A percentile compares a stretch with the other conserved stretches of the same genome.
phyloP scores from a whole-genome alignment of 495 filamentous ascomycete species.

The Neurospora tetraspora region DNA sequence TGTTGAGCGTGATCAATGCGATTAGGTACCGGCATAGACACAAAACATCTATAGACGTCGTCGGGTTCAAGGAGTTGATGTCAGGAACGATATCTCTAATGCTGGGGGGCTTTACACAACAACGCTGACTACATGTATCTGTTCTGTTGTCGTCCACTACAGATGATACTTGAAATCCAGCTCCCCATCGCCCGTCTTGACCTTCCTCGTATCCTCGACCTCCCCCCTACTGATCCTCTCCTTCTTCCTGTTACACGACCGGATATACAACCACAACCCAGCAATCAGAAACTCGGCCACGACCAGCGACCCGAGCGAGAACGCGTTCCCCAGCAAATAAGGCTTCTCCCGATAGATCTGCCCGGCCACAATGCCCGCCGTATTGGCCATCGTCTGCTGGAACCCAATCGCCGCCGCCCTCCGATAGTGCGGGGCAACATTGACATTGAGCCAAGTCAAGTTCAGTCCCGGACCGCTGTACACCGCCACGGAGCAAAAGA shows the following conservation, averaged over 20 bases:
- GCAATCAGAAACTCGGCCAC: conserved; percentile 30
- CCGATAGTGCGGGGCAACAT: conserved; percentile 47
- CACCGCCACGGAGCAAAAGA: conserved; percentile 40
- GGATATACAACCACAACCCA: conserved; percentile 31
- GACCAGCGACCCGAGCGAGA: conserved; percentile 35
- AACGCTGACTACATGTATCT: neutral
- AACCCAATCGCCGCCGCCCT: conserved; percentile 46
- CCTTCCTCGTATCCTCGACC: conserved; percentile 31
- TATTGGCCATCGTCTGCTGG: conserved; percentile 46
- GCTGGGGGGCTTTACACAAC: neutral
- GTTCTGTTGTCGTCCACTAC: neutral
- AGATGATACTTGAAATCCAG: conserved; percentile 38
- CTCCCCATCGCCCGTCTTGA: conserved; percentile 36
- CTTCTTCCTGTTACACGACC: conserved; percentile 32
- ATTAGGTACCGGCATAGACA: neutral
- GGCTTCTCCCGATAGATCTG: conserved; percentile 44
- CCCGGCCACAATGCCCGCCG: conserved; percentile 43
- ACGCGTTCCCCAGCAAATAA: conserved; percentile 40
- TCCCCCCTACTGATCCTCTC: conserved; percentile 30
- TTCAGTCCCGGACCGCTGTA: conserved; percentile 43
- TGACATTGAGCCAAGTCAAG: conserved; percentile 48
- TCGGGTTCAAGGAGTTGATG: neutral
- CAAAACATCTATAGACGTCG: neutral
- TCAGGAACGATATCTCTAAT: neutral
- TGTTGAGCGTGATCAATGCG: neutral